Evolutionary conservation across 768 basidiomycete genomes (phyloP).

Genomic region (Lactarius sanguifluus): DNA sequence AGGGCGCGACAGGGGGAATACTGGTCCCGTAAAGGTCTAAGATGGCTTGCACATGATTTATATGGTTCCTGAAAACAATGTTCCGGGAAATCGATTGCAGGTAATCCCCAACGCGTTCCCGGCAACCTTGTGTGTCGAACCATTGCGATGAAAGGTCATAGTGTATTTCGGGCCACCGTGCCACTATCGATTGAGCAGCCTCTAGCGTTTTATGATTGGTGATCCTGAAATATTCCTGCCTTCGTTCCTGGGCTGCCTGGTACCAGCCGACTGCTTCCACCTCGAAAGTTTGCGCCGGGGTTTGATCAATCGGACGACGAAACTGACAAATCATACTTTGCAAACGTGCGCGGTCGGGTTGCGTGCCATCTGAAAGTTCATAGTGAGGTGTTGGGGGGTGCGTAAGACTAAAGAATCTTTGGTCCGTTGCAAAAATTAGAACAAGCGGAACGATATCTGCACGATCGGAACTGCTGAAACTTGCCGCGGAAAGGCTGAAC

Average conservation of each 20-base stretch:
- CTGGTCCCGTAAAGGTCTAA: background rate
- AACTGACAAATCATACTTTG: background rate
- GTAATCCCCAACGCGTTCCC: background rate
- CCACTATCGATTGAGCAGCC: background rate
- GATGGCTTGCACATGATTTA: background rate
- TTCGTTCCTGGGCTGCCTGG: background rate
- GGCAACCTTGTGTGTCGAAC: conserved; percentile 4
- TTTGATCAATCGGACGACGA: background rate
- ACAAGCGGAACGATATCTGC: background rate
- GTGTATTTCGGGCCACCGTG: background rate
- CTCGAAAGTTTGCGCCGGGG: background rate
- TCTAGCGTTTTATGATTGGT: background rate
- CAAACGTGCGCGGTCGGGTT: background rate
- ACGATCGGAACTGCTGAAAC: background rate
- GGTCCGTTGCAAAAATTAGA: background rate
- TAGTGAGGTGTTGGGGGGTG: background rate
- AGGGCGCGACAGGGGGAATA: background rate
- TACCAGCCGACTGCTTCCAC: background rate
- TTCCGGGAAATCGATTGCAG: conserved; percentile 2
- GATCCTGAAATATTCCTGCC: background rate
- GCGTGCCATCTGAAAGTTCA: background rate
- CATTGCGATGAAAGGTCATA: background rate
- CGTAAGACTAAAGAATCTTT: background rate
- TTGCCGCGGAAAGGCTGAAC: conserved; percentile 12
- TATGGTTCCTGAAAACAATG: background rate